Evolutionary conservation across 805 yeast genomes (phyloP).

Genomic region (Kodamaea jinghongensis): DNA sequence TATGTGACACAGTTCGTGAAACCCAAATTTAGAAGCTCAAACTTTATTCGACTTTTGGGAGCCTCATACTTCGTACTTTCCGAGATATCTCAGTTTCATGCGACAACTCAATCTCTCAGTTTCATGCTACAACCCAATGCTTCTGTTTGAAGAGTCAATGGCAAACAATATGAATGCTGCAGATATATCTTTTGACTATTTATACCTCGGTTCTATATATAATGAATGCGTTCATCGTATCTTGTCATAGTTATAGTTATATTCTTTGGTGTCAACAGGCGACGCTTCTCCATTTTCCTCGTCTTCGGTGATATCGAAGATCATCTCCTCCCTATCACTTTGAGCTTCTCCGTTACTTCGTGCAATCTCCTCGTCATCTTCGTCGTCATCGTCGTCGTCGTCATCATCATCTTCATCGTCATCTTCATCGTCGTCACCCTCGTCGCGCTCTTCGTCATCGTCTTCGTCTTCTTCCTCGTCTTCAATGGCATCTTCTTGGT

Average conservation of each 20-base stretch:
- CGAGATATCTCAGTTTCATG: too few species aligned
- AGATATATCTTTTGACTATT: too few species aligned
- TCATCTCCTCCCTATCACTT: conserved; percentile 15
- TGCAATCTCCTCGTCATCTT: conserved; percentile 38
- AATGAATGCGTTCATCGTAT: conserved; percentile 1
- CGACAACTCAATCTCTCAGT: too few species aligned
- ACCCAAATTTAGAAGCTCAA: too few species aligned
- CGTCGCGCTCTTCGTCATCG: conserved; percentile 38
- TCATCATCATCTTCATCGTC: conserved; percentile 38
- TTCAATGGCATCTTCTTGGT: conserved; percentile 31
- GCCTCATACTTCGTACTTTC: too few species aligned
- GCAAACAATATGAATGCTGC: too few species aligned
- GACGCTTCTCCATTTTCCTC: conserved; percentile 2
- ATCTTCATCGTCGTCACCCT: conserved; percentile 31
- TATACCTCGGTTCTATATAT: too few species aligned
- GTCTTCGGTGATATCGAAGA: conserved; percentile 21
- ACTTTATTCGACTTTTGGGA: too few species aligned
- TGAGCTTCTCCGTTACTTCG: conserved; percentile 31
- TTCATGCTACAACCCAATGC: too few species aligned
- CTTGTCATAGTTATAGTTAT: conserved; percentile 7
- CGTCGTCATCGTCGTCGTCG: conserved; percentile 28
- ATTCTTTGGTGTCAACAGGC: conserved; percentile 2
- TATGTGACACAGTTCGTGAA: too few species aligned
- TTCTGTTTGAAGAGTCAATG: too few species aligned
- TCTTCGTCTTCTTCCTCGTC: conserved; percentile 32